These are phyloP conservation scores for Monilinia polystroma DNA, from an alignment of 2,329 filamentous ascomycete genomes.

Conservation along the genomic window DNA sequence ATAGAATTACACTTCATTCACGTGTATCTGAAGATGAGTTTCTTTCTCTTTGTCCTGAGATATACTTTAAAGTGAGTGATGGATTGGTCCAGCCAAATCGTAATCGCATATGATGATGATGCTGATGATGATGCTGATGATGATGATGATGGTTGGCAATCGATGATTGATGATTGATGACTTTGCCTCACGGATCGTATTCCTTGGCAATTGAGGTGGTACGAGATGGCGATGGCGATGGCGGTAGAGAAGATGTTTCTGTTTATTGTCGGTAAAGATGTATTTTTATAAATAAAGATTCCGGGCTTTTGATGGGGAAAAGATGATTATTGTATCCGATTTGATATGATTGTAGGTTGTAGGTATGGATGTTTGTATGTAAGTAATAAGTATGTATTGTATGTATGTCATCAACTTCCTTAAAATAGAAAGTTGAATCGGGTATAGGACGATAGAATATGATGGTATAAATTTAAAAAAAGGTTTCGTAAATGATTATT, in stretches of 20 bases:
- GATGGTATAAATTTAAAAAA: neutral
- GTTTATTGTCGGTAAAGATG: neutral
- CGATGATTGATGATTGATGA: slow-evolving; percentile 1
- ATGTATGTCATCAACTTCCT: slow-evolving; percentile 4
- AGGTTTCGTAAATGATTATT: neutral
- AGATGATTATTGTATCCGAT: neutral
- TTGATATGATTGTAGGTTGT: neutral
- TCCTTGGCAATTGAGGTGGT: slow-evolving; percentile 13
- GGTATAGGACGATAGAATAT: neutral
- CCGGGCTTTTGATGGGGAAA: neutral
- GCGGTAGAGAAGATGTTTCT: neutral
- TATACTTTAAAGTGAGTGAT: neutral
- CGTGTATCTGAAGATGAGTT: neutral
- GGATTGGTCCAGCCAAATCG: slow-evolving; percentile 18
- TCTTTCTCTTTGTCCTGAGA: neutral
- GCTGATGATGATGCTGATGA: no score
- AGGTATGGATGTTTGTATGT: neutral
- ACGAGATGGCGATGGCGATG: neutral
- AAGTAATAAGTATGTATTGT: neutral
- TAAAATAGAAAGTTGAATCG: slow-evolving; percentile 9
- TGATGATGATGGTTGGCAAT: slow-evolving; percentile 1
- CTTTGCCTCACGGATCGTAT: slow-evolving; percentile 13
- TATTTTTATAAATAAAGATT: neutral
- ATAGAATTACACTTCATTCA: slow-evolving; percentile 1
- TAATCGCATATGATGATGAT: neutral